phyloP scores from a whole-genome alignment of 179 eudicot species.

The Beta lomatogona region DNA sequence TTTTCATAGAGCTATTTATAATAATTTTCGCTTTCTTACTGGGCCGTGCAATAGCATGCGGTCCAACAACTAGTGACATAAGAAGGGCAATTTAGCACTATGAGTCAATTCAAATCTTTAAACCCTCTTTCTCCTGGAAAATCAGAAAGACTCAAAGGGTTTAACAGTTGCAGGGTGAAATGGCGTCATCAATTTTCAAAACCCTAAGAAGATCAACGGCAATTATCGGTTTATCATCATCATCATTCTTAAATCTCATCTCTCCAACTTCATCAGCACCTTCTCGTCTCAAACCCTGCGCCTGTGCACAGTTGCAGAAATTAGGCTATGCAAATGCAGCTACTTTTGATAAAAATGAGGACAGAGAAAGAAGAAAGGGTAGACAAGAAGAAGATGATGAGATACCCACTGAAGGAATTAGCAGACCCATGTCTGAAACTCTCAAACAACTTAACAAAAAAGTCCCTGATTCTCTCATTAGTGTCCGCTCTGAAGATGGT shows the following conservation, averaged over 20 bases:
- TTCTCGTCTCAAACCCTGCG: slow-evolving; percentile 2
- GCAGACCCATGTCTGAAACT: slow-evolving; percentile 72
- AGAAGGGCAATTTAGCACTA: no score
- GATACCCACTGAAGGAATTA: slow-evolving; percentile 65
- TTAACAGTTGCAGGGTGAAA: not conserved
- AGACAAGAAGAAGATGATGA: slow-evolving; percentile 26
- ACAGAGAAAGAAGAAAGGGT: not conserved
- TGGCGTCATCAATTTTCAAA: slow-evolving; percentile 6
- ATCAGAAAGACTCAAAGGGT: not conserved
- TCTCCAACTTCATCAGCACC: not conserved
- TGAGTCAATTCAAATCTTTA: not conserved
- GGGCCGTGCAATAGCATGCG: no score
- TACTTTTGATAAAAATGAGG: slow-evolving; percentile 2
- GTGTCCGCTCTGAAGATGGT: slow-evolving; percentile 60
- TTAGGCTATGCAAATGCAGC: slow-evolving; percentile 5
- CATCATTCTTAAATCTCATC: slow-evolving; percentile 1
- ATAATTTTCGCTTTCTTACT: no score
- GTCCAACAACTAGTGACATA: no score
- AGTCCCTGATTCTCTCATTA: slow-evolving; percentile 71
- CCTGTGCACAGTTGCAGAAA: slow-evolving; percentile 5
- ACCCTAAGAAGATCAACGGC: slow-evolving; percentile 6
- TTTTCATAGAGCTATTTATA: no score
- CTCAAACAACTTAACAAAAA: slow-evolving; percentile 80
- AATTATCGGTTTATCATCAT: not conserved
- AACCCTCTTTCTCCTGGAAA: no score